Base-by-base conservation (phyloP, 768 basidiomycete species). In the Kwoniella sp. region DNA sequence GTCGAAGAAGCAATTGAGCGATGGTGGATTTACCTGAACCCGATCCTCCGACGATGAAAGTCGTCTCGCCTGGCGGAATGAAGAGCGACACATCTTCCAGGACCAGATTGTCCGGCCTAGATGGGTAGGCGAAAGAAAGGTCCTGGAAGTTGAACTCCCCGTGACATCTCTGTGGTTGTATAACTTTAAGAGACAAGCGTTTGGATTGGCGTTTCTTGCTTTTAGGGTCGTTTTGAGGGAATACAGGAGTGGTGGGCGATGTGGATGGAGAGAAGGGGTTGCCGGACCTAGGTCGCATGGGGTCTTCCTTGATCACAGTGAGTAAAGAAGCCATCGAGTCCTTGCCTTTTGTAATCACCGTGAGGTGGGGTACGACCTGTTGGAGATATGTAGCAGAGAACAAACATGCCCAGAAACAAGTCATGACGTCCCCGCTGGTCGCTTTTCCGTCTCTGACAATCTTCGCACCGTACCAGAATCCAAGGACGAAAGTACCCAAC, bases 321-420 rank as follows among this genome's bases (percentile, higher is more conserved):
- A 91, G 75, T 27, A 93, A 82, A 0, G 86, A 83, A 1, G 84
- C 86, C 84, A 92, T 88, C 3, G 90, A 87, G 58, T 85, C 85
- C 77, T 95, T 96, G 59, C 92, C 95, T 75, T 89, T 89, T 19
- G 88, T 84, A 63, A 96, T 81, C 29, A 83, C 80, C 66, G 93
- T 88, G 69, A 91, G 81, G 64, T 90, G 87, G 0, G 93, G 92
- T 10, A 97, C 86, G 71, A 87, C 87, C 84, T 89, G 87, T 77
- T 96, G 92, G 1, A 96, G 81, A 77, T 91, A 92, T 70, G 85
- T 88, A 0, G 90, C 88, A 0, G 91, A 92, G 65, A 97, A 90
- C 22, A 97, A 83, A 77, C 91, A 93, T 0, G 95, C 93, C 94
- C 95, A 98, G 79, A 98, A 99, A 55, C 94, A 91, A n/a, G 90